These are phyloP conservation scores for Otatea glauca DNA, from an alignment of 176 grass and related monocot genomes.

Conservation along the genomic window DNA sequence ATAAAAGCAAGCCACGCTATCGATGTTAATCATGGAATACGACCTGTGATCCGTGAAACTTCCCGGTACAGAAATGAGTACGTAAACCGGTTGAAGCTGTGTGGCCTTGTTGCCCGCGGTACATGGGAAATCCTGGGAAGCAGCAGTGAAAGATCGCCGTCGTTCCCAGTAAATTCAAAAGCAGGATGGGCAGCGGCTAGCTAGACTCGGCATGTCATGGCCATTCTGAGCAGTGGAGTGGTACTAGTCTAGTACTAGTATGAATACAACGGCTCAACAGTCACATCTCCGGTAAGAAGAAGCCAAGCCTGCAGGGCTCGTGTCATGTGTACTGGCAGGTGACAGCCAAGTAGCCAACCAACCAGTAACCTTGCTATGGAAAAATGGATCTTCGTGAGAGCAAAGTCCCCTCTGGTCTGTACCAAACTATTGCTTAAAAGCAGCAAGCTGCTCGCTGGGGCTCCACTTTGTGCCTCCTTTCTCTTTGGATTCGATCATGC, in stretches of 20 bases:
- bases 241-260: not conserved
- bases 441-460: constrained; percentile 18
- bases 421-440: constrained; percentile 34
- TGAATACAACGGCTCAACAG: not conserved
- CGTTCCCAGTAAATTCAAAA: not conserved
- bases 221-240: not conserved
- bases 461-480: constrained; percentile 39
- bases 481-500: constrained; percentile 40
- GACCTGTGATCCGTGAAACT: constrained; percentile 35
- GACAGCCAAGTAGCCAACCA: constrained; percentile 10
- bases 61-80: not conserved
- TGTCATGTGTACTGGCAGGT: constrained; percentile 22
- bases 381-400: constrained; percentile 34
- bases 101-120: not conserved
- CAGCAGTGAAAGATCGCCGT: constrained; percentile 19
- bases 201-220: not conserved
- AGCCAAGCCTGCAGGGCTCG: not conserved
- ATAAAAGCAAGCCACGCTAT: not conserved
- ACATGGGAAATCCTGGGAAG: not conserved
- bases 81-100: not conserved
- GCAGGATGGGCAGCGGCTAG: constrained; percentile 5
- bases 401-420: not conserved
- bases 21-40: constrained; percentile 19
- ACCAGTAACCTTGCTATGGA: not conserved
- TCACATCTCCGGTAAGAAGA: constrained; percentile 1